Percentiles rank a stretch among this genome's conserved stretches.
These are phyloP conservation scores for Sclerotinia spermophila DNA, from an alignment of 2,329 filamentous ascomycete genomes.

Conservation along the genomic window DNA sequence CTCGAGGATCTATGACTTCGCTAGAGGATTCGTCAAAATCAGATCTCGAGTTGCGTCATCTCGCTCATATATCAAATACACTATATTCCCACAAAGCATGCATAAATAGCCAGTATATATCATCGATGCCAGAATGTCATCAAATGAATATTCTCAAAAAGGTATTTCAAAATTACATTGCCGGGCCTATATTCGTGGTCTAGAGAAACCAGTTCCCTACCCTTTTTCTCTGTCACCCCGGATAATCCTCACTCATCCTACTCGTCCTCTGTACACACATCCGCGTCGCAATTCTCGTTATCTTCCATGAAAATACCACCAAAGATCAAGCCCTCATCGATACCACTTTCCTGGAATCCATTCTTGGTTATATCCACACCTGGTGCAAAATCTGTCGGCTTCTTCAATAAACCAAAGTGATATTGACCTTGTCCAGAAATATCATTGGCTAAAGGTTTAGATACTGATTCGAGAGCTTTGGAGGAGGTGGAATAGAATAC, in stretches of 20 bases:
- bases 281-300: constrained; percentile 31
- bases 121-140: background rate
- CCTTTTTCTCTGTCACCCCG: background rate
- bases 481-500: constrained; percentile 54
- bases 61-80: background rate
- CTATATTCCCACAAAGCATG: background rate
- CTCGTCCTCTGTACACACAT: background rate
- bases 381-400: constrained; percentile 46
- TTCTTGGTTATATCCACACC: constrained; percentile 40
- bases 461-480: constrained; percentile 46
- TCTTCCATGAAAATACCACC: constrained; percentile 53
- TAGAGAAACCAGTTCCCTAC: background rate
- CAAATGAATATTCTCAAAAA: background rate
- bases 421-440: constrained; percentile 57
- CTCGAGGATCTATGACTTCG: background rate
- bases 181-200: background rate
- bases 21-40: background rate
- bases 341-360: constrained; percentile 46
- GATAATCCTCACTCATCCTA: background rate
- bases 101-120: no score
- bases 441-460: constrained; percentile 46
- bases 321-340: constrained; percentile 52
- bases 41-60: background rate
- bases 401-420: constrained; percentile 61
- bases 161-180: background rate